Evolutionary conservation across 805 yeast species (phyloP).

Genomic region (Nakazawaea anatomiae): DNA sequence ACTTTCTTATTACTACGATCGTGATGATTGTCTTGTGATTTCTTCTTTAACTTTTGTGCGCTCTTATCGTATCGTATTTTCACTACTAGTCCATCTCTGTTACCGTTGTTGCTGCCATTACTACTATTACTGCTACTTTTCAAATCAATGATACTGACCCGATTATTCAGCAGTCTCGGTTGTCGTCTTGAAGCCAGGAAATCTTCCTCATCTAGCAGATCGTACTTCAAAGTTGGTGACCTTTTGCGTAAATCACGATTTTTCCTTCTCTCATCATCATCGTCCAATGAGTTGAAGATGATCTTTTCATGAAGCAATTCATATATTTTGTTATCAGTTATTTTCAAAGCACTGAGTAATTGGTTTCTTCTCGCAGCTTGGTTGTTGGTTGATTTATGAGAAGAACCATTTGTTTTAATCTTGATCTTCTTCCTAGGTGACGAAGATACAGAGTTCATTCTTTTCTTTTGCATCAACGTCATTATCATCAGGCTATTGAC

Average conservation of each 20-base stretch:
- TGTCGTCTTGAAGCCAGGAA: conserved; percentile 5
- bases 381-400: neutral
- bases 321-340: conserved; percentile 33
- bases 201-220: conserved; percentile 12
- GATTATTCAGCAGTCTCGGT: conserved; percentile 10
- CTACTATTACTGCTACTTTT: too few species aligned
- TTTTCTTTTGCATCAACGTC: neutral
- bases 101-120: too few species aligned
- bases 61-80: conserved; percentile 13
- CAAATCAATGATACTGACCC: too few species aligned
- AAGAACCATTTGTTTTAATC: neutral
- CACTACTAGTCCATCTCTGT: conserved; percentile 4
- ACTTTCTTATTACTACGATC: neutral
- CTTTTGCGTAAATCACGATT: neutral
- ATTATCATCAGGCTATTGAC: too few species aligned
- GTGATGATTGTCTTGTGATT: conserved; percentile 9
- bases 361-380: conserved; percentile 1
- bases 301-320: conserved; percentile 27
- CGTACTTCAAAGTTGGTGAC: conserved; percentile 5
- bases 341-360: conserved; percentile 25
- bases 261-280: conserved; percentile 4
- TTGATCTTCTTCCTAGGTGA: neutral
- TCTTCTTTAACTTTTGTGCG: conserved; percentile 14
- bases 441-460: neutral
- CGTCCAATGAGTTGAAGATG: conserved; percentile 17